Conservation (phyloP, 805 yeast genomes). For the Teunomyces atbi region DNA sequence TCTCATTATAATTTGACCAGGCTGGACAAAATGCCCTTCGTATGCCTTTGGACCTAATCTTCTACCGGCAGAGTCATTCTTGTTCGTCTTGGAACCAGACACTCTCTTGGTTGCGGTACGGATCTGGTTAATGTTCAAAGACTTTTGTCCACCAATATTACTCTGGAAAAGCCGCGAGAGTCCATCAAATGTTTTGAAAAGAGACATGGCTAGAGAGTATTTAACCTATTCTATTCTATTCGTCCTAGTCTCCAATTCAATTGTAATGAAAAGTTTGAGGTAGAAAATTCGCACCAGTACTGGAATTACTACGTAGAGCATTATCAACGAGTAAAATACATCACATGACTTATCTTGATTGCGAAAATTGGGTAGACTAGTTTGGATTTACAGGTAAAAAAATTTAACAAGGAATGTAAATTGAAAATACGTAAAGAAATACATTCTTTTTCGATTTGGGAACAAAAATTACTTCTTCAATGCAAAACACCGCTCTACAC, state of each 20-base stretch:
- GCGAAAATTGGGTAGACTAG: too few species aligned
- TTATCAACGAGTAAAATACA: not conserved
- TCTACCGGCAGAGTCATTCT: slow-evolving; percentile 93
- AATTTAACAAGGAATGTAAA: not conserved
- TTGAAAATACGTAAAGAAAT: not conserved
- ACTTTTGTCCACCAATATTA: not conserved
- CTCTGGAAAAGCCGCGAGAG: not conserved
- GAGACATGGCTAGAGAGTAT: slow-evolving; percentile 1
- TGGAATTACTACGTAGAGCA: not conserved
- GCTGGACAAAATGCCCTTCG: slow-evolving; percentile 72
- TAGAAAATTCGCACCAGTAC: slow-evolving; percentile 3
- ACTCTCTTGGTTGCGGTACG: slow-evolving; percentile 94
- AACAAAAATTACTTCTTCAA: not conserved
- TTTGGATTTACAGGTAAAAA: too few species aligned
- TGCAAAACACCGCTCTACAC: slow-evolving; percentile 25
- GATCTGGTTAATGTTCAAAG: slow-evolving; percentile 36
- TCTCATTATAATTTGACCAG: slow-evolving; percentile 86
- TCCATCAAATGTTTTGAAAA: not conserved
- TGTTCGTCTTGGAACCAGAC: slow-evolving; percentile 91
- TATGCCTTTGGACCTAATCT: slow-evolving; percentile 87
- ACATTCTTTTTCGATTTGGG: too few species aligned
- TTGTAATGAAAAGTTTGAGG: slow-evolving; percentile 2
- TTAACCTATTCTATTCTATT: not conserved
- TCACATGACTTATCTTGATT: not conserved
- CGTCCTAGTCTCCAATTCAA: not conserved